Percentiles rank a stretch among this genome's conserved stretches.
phyloP scores from a whole-genome alignment of 2,329 filamentous ascomycete genomes.

The Microcyclosporella mali region DNA sequence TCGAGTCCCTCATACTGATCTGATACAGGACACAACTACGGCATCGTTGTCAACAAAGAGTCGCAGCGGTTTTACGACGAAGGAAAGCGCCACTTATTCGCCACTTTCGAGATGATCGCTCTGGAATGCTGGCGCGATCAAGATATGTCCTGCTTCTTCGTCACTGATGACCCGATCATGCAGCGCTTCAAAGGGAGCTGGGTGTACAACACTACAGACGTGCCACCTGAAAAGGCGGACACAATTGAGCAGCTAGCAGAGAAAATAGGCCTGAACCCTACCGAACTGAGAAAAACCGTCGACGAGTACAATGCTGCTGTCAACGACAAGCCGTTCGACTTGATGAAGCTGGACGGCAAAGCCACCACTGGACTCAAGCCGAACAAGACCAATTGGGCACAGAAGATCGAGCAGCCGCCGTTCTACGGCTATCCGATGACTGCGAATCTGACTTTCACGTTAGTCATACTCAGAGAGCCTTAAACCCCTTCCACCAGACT shows the following conservation, averaged over 20 bases:
- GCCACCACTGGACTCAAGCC: slow-evolving; percentile 33
- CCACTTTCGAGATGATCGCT: slow-evolving; percentile 41
- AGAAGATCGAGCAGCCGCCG: slow-evolving; percentile 33
- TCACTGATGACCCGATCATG: slow-evolving; percentile 39
- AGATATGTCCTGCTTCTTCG: slow-evolving; percentile 38
- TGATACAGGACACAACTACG: slow-evolving; percentile 34
- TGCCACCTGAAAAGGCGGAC: slow-evolving; percentile 36
- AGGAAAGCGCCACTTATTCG: slow-evolving; percentile 66
- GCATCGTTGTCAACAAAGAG: slow-evolving; percentile 39
- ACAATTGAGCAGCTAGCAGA: slow-evolving; percentile 37
- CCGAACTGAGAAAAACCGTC: slow-evolving; percentile 35
- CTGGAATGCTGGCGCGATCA: slow-evolving; percentile 38
- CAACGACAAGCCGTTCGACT: slow-evolving; percentile 36
- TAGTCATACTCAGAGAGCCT: neutral
- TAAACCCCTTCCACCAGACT: neutral
- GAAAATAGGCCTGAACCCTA: slow-evolving; percentile 35
- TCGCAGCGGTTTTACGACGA: slow-evolving; percentile 79
- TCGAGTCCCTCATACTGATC: neutral
- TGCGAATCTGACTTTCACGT: slow-evolving; percentile 27
- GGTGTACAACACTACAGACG: slow-evolving; percentile 41
- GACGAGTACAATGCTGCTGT: slow-evolving; percentile 37
- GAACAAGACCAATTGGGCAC: slow-evolving; percentile 40
- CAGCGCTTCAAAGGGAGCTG: slow-evolving; percentile 38
- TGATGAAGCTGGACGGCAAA: slow-evolving; percentile 40
- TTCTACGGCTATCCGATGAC: slow-evolving; percentile 36